Percentiles rank a stretch among this genome's conserved stretches.
Evolutionary conservation across 1,284 basidiomycete genomes (phyloP).

Genomic region (Melanopsichium pennsylvanicum): DNA sequence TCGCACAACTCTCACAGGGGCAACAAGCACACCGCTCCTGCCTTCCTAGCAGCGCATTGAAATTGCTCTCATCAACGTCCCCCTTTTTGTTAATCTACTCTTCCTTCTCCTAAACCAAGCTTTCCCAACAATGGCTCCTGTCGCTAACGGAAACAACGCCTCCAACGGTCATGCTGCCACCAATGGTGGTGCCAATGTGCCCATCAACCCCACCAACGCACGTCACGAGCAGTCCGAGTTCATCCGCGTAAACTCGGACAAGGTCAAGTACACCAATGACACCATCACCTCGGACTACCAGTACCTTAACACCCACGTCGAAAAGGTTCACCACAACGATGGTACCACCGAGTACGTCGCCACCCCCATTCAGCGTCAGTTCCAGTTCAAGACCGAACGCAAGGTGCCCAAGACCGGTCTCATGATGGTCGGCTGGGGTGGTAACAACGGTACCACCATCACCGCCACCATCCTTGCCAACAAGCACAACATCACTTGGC

Average conservation of each 20-base stretch:
- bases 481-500: slow-evolving; percentile 91
- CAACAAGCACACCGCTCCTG: slow-evolving; percentile 61
- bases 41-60: slow-evolving; percentile 57
- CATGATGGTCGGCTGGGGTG: slow-evolving; percentile 95
- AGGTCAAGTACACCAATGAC: slow-evolving; percentile 59
- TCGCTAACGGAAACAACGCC: slow-evolving; percentile 47
- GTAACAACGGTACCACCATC: slow-evolving; percentile 96
- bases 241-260: slow-evolving; percentile 63
- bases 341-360: slow-evolving; percentile 62
- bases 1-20: slow-evolving; percentile 63
- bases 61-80: neutral
- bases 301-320: slow-evolving; percentile 64
- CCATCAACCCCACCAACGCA: slow-evolving; percentile 63
- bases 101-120: slow-evolving; percentile 13
- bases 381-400: slow-evolving; percentile 88
- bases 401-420: slow-evolving; percentile 91
- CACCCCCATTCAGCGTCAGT: slow-evolving; percentile 59
- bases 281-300: slow-evolving; percentile 60
- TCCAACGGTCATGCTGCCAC: slow-evolving; percentile 27
- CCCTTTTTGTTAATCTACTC: slow-evolving; percentile 8
- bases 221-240: slow-evolving; percentile 62
- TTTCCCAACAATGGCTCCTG: slow-evolving; percentile 63
- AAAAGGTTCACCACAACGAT: slow-evolving; percentile 53
- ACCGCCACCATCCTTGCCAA: slow-evolving; percentile 96
- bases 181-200: slow-evolving; percentile 35